Evolutionary conservation across 1,139 yeast genomes (phyloP).

Genomic region (Geotrichum candidum): DNA sequence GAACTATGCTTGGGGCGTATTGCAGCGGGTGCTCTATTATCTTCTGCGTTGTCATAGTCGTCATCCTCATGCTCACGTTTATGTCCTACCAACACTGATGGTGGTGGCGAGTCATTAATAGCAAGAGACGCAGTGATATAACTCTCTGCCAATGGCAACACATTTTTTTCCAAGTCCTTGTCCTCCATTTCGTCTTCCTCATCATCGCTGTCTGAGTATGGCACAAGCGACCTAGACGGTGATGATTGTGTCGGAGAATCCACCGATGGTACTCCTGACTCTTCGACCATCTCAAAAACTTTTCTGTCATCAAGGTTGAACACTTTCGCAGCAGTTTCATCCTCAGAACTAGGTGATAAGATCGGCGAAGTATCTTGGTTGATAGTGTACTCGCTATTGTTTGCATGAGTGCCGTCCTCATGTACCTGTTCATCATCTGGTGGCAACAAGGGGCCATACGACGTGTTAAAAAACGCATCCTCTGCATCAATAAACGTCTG

Average conservation of each 20-base stretch:
- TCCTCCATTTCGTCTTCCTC: constrained; percentile 4
- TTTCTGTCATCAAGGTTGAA: neutral
- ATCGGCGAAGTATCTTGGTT: constrained; percentile 10
- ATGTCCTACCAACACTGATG: neutral
- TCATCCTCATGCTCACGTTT: neutral
- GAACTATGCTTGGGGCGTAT: neutral
- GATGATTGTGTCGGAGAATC: neutral
- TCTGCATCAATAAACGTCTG: neutral
- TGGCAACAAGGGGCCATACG: neutral
- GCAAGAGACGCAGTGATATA: neutral
- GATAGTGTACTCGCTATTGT: neutral
- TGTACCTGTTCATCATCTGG: neutral
- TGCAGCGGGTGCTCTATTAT: neutral
- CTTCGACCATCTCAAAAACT: neutral
- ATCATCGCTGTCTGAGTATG: constrained; percentile 13
- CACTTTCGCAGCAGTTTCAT: neutral
- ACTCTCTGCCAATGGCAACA: neutral
- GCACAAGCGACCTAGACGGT: constrained; percentile 2
- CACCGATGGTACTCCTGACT: neutral
- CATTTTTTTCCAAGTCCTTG: neutral
- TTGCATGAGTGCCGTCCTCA: neutral
- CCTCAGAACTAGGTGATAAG: constrained; percentile 5
- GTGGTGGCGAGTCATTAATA: neutral
- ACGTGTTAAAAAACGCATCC: neutral
- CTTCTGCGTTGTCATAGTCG: neutral